Conservation (phyloP, 352 stramenopile species). For the Phytophthora fragariaefolia region DNA sequence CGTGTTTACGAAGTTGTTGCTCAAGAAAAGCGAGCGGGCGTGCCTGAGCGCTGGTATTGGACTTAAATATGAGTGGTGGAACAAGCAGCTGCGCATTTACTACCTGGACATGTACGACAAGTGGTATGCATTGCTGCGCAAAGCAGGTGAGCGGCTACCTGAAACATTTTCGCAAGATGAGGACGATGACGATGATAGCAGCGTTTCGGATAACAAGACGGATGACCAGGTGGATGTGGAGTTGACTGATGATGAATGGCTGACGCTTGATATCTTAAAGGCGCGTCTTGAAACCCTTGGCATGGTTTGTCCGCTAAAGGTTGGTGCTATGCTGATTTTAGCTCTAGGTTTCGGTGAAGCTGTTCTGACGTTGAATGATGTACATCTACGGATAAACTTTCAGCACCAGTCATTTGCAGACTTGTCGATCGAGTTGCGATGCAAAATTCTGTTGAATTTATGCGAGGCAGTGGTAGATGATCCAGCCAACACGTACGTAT, state of each 20-base stretch:
- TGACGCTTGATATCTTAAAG: slow-evolving; percentile 70
- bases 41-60: slow-evolving; percentile 77
- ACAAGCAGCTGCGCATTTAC: slow-evolving; percentile 85
- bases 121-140: slow-evolving; percentile 79
- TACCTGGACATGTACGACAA: slow-evolving; percentile 86
- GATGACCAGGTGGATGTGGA: slow-evolving; percentile 71
- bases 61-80: slow-evolving; percentile 91
- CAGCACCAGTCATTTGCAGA: slow-evolving; percentile 82
- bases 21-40: slow-evolving; percentile 84
- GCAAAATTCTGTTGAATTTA: slow-evolving; percentile 84
- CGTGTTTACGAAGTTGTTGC: slow-evolving; percentile 86
- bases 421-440: slow-evolving; percentile 71
- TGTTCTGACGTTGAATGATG: slow-evolving; percentile 7
- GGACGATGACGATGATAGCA: slow-evolving; percentile 49
- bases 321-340: slow-evolving; percentile 16
- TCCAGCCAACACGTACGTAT: slow-evolving; percentile 69
- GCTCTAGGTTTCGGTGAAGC: not conserved
- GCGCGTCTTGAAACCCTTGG: slow-evolving; percentile 57
- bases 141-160: slow-evolving; percentile 71
- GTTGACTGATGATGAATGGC: slow-evolving; percentile 82
- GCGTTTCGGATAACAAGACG: slow-evolving; percentile 25
- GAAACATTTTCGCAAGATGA: slow-evolving; percentile 73
- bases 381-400: slow-evolving; percentile 17
- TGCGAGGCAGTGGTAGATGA: slow-evolving; percentile 86
- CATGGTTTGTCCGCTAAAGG: slow-evolving; percentile 63